Base-by-base conservation (phyloP, 805 yeast species). In the Metschnikowia amazonensis region DNA sequence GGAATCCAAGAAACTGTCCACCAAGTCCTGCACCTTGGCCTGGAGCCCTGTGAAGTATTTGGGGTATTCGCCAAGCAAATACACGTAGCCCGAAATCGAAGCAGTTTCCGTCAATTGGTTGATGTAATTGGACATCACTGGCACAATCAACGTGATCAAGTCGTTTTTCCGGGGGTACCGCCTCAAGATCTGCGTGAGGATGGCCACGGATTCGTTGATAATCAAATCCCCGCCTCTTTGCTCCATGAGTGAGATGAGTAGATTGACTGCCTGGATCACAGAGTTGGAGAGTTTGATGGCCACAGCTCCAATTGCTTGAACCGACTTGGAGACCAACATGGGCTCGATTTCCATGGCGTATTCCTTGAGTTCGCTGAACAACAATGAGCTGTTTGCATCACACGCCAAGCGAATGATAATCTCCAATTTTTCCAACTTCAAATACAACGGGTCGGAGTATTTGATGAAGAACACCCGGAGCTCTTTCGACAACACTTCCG, bases 401-500 rank as follows among this genome's bases (percentile, higher is more conserved):
- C 77, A 77, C 4, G 86, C 82, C 45, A 86, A 69, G 59, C 92
- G 76, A 1, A 84, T 80, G 72, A 86, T 69, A 20, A 85, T 82
- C 56, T 86, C 94, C 48, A 86, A 71, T 59, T 86, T 86, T 56
- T 86, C 94, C 49, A 85, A 65, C 59, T 86, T 86, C 48, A 86
- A 69, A 59, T 86, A 86, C 43, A 86, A 65, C 48, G 97, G 87
- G 73, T 90, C 86, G 62, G 82, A 85, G 70, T 79, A 89, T 64
- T 89, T 89, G 60, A 92, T 82, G 72, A 87, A 92, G 59, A 94
- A 94, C 6, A 90, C 94, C 54, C 96, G 79, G 57, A 89, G 70
- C 61, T 92, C 97, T 52, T 81, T 81, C 14, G 84, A 73, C 48
- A 92, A 72, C 18, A 92, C 73, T 40, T 74, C 76, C 4, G 99